Conservation (phyloP, 108 stramenopile genomes). For the Cyclotella sp. region DNA sequence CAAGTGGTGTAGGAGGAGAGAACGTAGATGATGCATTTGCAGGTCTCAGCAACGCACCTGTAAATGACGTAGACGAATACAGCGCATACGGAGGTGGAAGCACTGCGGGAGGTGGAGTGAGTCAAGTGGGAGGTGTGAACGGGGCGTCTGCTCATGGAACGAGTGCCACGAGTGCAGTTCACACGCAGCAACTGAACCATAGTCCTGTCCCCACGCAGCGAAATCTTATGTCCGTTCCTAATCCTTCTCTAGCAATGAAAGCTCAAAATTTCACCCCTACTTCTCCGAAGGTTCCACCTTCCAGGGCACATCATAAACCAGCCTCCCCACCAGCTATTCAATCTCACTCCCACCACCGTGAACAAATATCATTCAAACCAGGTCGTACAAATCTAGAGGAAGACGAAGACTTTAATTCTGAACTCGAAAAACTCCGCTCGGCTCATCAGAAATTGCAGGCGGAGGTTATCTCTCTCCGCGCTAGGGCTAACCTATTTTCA, state of each 20-base stretch:
- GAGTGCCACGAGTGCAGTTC: neutral
- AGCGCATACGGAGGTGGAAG: constrained; percentile 36
- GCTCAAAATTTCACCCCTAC: no score
- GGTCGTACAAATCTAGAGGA: constrained; percentile 3
- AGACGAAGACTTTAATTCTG: constrained; percentile 33
- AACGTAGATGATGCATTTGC: constrained; percentile 87
- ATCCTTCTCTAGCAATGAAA: no score
- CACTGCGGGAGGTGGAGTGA: constrained; percentile 18
- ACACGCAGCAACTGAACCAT: no score
- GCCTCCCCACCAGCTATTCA: neutral
- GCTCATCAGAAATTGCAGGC: constrained; percentile 83
- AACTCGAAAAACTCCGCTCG: constrained; percentile 66
- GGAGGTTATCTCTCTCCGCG: constrained; percentile 82
- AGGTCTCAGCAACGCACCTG: constrained; percentile 56
- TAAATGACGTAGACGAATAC: constrained; percentile 34
- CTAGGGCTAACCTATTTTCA: constrained; percentile 69
- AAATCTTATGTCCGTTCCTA: no score
- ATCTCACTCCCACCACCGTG: neutral
- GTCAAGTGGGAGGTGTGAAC: constrained; percentile 7
- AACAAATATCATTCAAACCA: constrained; percentile 7
- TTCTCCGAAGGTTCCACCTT: constrained; percentile 15
- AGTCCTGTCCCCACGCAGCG: no score
- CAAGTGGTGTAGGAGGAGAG: constrained; percentile 52
- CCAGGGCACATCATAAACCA: neutral
- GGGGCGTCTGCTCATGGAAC: neutral